Evolutionary conservation across 2,329 filamentous ascomycete species (phyloP), one percentile per base, ranked within the genome.

Genomic region (Pyrenochaeta sp.): DNA sequence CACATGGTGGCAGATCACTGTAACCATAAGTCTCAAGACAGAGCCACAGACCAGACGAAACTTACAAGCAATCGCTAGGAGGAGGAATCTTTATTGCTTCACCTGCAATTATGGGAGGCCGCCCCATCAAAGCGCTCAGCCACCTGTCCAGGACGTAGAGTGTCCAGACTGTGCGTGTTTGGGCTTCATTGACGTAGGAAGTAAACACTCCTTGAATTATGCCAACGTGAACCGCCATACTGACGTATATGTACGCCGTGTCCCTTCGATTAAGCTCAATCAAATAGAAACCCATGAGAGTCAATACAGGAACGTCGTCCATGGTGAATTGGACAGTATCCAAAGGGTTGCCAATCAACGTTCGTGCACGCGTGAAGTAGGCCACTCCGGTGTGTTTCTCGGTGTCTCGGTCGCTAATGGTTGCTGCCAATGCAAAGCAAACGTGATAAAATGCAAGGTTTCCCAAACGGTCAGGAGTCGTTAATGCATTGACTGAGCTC

Each of bases 261-360:
- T 65, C 61, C 28, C 61, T 51, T 7, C 61, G 51, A 38, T 65
- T 65, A n/a, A 63, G 48, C 27, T 65, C 61, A 13, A 65, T 59
- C 11, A 65, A 40, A 35, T 65, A 63, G 17, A 58, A 57, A 1
- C 54, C 58, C 61, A 65, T 65, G 7, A 65, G 47, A 7, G 56
- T 41, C 23, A 65, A 44, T 11, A 60, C 56, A 6, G 60, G 55
- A 1, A 65, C 61, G 15, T 65, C 61, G 9, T 41, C 48, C 7
- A 63, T 32, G 1, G 60, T 51, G 32, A 60, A 65, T 6, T 53
- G 58, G 21, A 61, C 60, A 11, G 50, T 59, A 23, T 62, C 58
- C 10, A 63, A 18, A 4, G 61, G 61, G 21, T 63, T 63, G 0
- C 61, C 61, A 11, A 65, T 15, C n/a, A 65, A 48, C 15, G 54